A percentile compares a stretch with the other conserved stretches of the same genome.
phyloP scores from a whole-genome alignment of 257 asterid genomes.

The Gardenia jasminoides region DNA sequence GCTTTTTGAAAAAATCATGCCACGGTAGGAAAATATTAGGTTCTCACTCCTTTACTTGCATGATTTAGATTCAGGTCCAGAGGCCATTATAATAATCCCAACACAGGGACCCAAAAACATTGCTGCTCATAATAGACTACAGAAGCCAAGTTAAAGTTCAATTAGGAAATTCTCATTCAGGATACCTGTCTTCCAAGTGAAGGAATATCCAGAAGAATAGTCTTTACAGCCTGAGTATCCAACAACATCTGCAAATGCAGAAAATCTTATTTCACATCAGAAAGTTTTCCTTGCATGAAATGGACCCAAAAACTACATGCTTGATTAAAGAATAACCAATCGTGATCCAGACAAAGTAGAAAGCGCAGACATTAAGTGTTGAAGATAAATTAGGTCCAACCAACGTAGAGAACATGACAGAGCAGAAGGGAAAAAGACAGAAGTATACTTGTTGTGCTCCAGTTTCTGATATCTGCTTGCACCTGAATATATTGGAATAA shows the following conservation, averaged over 20 bases:
- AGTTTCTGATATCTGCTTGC: conserved; percentile 98
- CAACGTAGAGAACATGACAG: not conserved
- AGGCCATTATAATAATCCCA: not conserved
- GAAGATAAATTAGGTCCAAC: not conserved
- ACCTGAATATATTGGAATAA: conserved; percentile 85
- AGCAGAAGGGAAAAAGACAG: conserved; percentile 3
- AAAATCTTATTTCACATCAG: conserved; percentile 4
- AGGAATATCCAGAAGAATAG: conserved; percentile 92
- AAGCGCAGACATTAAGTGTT: not conserved
- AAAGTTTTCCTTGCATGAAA: not conserved
- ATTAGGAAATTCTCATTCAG: not conserved
- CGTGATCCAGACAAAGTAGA: not conserved
- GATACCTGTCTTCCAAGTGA: conserved; percentile 86
- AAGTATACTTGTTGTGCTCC: conserved; percentile 87
- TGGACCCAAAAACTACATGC: not conserved
- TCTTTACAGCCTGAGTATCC: conserved; percentile 97
- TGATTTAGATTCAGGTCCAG: not conserved
- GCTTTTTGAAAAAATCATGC: not conserved
- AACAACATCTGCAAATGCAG: conserved; percentile 74
- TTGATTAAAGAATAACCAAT: not conserved
- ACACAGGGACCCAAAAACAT: not conserved
- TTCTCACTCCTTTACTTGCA: not conserved
- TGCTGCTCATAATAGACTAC: not conserved
- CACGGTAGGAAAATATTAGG: not conserved
- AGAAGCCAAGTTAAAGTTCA: not conserved